Evolutionary conservation across 768 basidiomycete species (phyloP).

Genomic region (Pulveroboletus ravenelii): DNA sequence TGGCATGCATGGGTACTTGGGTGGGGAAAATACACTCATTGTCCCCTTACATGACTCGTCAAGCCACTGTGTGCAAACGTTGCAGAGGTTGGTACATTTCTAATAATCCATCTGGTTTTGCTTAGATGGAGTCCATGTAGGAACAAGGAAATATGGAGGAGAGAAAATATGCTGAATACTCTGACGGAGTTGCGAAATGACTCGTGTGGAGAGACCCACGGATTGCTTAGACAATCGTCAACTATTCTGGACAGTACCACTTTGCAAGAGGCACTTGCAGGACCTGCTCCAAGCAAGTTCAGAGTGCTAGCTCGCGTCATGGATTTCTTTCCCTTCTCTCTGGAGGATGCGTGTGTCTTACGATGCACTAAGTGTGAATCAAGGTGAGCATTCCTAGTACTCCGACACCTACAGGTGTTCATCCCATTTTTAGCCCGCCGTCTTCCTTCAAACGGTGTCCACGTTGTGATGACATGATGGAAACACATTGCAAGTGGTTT

Average conservation of each 20-base stretch:
- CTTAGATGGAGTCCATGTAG: constrained; percentile 16
- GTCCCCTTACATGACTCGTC: constrained; percentile 13
- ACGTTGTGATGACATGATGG: constrained; percentile 49
- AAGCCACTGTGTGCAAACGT: constrained; percentile 12
- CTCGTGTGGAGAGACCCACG: constrained; percentile 3
- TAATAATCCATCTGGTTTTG: not conserved
- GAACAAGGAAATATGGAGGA: constrained; percentile 32
- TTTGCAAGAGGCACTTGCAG: constrained; percentile 36
- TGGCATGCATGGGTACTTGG: constrained; percentile 24
- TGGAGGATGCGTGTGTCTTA: constrained; percentile 44
- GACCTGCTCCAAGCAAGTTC: constrained; percentile 35
- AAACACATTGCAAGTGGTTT: constrained; percentile 43
- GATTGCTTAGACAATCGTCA: not conserved
- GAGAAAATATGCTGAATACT: constrained; percentile 16
- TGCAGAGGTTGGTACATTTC: constrained; percentile 18
- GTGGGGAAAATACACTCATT: constrained; percentile 28
- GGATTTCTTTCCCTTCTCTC: constrained; percentile 51
- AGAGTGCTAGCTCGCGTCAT: constrained; percentile 45
- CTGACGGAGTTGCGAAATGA: not conserved
- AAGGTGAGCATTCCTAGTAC: constrained; percentile 34
- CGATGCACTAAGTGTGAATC: constrained; percentile 50
- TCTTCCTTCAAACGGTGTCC: constrained; percentile 41
- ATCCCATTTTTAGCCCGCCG: constrained; percentile 38
- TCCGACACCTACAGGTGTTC: not conserved
- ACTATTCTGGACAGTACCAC: constrained; percentile 14